phyloP scores from a whole-genome alignment of 495 filamentous ascomycete species.

The Penicillium antarcticum region DNA sequence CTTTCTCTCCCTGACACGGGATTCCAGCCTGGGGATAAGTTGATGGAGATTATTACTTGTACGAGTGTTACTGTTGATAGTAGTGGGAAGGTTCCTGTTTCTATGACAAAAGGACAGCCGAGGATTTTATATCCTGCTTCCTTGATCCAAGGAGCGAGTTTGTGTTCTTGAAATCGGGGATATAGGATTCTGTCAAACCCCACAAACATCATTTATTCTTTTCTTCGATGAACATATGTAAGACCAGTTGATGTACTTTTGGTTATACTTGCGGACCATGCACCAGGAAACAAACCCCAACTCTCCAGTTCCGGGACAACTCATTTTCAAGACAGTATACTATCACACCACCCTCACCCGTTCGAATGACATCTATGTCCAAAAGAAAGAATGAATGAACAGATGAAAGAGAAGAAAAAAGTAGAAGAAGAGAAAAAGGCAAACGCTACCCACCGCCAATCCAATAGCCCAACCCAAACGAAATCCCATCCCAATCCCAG shows the following conservation, averaged over 20 bases:
- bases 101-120: constrained; percentile 30
- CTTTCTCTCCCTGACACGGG: constrained; percentile 44
- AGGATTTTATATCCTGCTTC: constrained; percentile 25
- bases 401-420: background rate
- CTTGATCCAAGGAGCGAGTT: constrained; percentile 6
- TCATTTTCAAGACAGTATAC: too few relatives aligned
- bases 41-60: constrained; percentile 49
- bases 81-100: constrained; percentile 31
- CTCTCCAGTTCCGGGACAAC: too few relatives aligned
- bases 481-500: background rate
- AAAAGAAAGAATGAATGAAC: background rate
- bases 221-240: too few relatives aligned
- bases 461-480: background rate
- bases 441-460: too few relatives aligned
- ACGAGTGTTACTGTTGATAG: constrained; percentile 32
- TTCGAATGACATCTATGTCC: background rate
- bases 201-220: too few relatives aligned
- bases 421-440: background rate
- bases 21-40: constrained; percentile 23
- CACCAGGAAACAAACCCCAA: too few relatives aligned
- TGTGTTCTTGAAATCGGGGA: constrained; percentile 7
- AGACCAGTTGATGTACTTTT: too few relatives aligned
- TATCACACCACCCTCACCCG: too few relatives aligned
- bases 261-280: too few relatives aligned
- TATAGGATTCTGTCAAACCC: background rate